A percentile compares a stretch with the other conserved stretches of the same genome.
Evolutionary conservation across 768 basidiomycete species (phyloP).

Genomic region (Boletus eberwhitei): DNA sequence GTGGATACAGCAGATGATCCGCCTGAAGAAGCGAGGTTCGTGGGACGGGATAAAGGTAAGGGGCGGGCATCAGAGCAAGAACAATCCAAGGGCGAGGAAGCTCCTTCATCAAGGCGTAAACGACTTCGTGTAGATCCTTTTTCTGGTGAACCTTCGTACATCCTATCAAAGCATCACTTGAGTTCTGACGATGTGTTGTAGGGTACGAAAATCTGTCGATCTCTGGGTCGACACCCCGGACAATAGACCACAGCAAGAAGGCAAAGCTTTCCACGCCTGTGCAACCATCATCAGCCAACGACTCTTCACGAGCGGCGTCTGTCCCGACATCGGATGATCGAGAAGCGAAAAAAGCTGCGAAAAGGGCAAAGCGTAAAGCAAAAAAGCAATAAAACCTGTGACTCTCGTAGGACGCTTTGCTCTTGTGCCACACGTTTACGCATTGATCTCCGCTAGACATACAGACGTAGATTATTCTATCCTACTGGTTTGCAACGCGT

Average conservation of each 20-base stretch:
- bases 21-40: background rate
- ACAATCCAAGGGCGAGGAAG: slow-evolving; percentile 7
- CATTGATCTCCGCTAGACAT: slow-evolving; percentile 15
- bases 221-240: background rate
- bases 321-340: slow-evolving; percentile 21
- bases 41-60: slow-evolving; percentile 33
- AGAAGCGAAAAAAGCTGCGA: slow-evolving; percentile 26
- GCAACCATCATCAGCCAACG: background rate
- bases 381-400: slow-evolving; percentile 17
- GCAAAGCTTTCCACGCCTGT: background rate
- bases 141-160: slow-evolving; percentile 41
- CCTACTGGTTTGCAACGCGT: slow-evolving; percentile 12
- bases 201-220: slow-evolving; percentile 29
- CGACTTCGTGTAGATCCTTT: slow-evolving; percentile 62
- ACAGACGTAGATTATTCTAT: slow-evolving; percentile 13
- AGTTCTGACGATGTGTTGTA: slow-evolving; percentile 11
- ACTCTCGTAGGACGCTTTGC: slow-evolving; percentile 10
- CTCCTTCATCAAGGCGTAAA: slow-evolving; percentile 40
- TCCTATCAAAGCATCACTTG: background rate
- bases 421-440: slow-evolving; percentile 5
- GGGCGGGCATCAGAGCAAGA: slow-evolving; percentile 34
- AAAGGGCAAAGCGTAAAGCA: slow-evolving; percentile 36
- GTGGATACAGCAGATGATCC: slow-evolving; percentile 4
- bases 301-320: slow-evolving; percentile 22
- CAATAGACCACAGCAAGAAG: slow-evolving; percentile 9